These are phyloP conservation scores for Simmondsia chinensis DNA, from an alignment of 148 eudicot species.

Conservation along the genomic window DNA sequence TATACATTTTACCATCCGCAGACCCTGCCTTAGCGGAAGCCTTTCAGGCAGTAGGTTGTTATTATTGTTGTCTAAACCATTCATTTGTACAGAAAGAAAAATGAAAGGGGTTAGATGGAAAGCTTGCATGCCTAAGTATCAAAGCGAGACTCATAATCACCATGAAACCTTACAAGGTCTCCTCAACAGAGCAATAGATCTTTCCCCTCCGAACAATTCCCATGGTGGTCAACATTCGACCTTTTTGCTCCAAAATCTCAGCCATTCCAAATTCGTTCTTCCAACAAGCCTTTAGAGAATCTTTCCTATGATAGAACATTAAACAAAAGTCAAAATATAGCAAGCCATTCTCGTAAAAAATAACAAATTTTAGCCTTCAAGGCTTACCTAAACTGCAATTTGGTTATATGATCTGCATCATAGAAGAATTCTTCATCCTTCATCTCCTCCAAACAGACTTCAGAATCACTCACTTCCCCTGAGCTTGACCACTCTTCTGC, in stretches of 20 bases:
- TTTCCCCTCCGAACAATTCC: slow-evolving; percentile 65
- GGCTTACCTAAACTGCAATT: slow-evolving; percentile 54
- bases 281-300: slow-evolving; percentile 53
- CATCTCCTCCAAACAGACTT: slow-evolving; percentile 29
- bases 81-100: too few species aligned
- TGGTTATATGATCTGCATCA: slow-evolving; percentile 27
- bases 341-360: background rate
- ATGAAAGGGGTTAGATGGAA: background rate
- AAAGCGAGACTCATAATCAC: background rate
- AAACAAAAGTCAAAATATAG: background rate
- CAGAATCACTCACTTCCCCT: slow-evolving; percentile 37
- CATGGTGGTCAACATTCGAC: slow-evolving; percentile 53
- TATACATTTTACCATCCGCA: too few species aligned
- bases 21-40: too few species aligned
- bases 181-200: slow-evolving; percentile 59
- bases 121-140: background rate
- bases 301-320: slow-evolving; percentile 27
- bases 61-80: too few species aligned
- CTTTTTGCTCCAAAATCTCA: slow-evolving; percentile 62
- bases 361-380: background rate
- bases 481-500: slow-evolving; percentile 23
- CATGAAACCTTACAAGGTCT: slow-evolving; percentile 52
- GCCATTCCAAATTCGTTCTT: slow-evolving; percentile 59
- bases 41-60: too few species aligned
- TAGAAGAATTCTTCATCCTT: slow-evolving; percentile 43